Evolutionary conservation across 108 stramenopile species (phyloP), one percentile per base, ranked within the genome.

Genomic region (Fragilariopsis cylindrus): DNA sequence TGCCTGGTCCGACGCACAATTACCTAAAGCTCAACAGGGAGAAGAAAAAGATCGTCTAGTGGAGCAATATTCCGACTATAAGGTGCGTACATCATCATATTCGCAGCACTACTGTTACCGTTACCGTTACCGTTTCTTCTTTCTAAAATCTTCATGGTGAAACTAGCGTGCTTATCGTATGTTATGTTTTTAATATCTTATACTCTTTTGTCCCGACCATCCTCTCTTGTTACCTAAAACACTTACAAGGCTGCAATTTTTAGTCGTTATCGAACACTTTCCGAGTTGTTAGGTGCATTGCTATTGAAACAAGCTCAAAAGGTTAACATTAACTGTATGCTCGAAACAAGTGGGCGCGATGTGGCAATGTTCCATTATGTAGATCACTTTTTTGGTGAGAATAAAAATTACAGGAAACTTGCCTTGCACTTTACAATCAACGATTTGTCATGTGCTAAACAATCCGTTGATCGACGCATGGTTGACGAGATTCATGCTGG

Each of bases 351-450:
- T 40, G 95, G 95, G 16, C 74, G 90, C 45, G 92, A 96, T 79
- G 81, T 90, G 4, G 92, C 92, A 48, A 94, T 94, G 92, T 96
- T 92, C 67, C 81, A 86, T 54, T 96, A 96, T 71, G 74, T 94
- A 47, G 89, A 96, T 79, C 80, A 85, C 42, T 84, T 96, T 70
- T 96, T 94, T 79, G 49, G 70, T 1, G 67, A 57, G 0, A 56
- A 44, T 13, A 5, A 60, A 42, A 55, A 74, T n/a, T 96, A 96
- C 86, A 82, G 82, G 71, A 96, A 96, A 71, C 78, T 96, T 39
- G 92, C 82, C 18, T 56, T 96, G 58, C 89, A 92, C 65, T 96
- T 94, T 76, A 75, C 76, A 40, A 88, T 96, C 60, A 91, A 96
- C 60, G 93, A 96, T 79, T 57, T 96, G 49, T 42, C 57, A 12